These are phyloP conservation scores for Aspergillus oerlinghausenensis DNA, from an alignment of 2,329 filamentous ascomycete genomes.

Conservation along the genomic window DNA sequence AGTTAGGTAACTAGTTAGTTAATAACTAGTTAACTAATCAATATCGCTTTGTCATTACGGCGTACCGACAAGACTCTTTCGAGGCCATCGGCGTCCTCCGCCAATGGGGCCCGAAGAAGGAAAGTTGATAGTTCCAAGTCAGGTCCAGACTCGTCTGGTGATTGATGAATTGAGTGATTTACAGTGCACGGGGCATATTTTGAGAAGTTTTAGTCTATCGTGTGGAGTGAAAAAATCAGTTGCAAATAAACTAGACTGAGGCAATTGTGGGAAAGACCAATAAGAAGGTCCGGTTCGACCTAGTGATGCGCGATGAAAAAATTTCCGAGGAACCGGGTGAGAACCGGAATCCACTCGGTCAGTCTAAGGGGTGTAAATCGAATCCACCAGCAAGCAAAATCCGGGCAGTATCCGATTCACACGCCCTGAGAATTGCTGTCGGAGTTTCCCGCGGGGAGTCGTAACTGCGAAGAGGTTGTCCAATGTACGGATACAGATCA, in stretches of 20 bases:
- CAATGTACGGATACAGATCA: slow-evolving; percentile 1
- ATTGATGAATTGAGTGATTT: not conserved
- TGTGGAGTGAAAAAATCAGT: not conserved
- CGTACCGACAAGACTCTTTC: not conserved
- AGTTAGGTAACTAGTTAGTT: too few species aligned
- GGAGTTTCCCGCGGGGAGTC: slow-evolving; percentile 9
- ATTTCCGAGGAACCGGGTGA: not conserved
- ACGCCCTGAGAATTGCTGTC: not conserved
- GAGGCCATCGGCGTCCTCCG: not conserved
- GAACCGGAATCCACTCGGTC: not conserved
- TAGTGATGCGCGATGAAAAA: not conserved
- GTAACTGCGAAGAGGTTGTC: not conserved
- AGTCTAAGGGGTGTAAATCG: not conserved
- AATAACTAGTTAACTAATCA: too few species aligned
- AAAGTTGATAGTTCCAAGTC: not conserved
- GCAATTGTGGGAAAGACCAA: not conserved
- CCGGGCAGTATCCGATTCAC: not conserved
- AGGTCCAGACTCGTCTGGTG: not conserved
- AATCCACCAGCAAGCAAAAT: not conserved
- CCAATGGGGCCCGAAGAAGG: not conserved
- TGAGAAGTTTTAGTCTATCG: not conserved
- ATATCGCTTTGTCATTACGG: too few species aligned
- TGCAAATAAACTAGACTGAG: not conserved
- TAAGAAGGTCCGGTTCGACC: not conserved
- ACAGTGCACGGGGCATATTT: not conserved